Conservation (phyloP, 148 eudicot species). For the Rhododendron henanense region DNA sequence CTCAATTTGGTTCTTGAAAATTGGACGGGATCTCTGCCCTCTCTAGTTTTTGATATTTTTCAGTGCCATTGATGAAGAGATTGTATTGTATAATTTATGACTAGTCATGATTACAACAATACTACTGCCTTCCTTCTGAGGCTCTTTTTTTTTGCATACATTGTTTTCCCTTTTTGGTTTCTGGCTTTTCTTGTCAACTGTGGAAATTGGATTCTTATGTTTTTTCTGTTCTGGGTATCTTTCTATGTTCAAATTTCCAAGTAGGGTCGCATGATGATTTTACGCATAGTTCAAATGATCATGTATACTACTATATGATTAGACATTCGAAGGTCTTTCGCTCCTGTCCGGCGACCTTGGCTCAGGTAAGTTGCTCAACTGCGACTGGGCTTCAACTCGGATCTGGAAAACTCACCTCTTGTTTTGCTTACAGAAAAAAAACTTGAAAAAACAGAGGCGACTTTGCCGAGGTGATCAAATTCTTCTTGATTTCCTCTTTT, state of each 20-base stretch:
- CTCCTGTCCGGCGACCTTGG: too few species aligned
- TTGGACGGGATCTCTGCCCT: not conserved
- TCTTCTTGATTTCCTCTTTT: conserved; percentile 31
- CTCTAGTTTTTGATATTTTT: not conserved
- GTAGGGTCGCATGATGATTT: not conserved
- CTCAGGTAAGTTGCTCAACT: too few species aligned
- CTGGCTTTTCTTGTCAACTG: not conserved
- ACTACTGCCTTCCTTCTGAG: conserved; percentile 53
- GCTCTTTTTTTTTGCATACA: not conserved
- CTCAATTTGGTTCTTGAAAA: not conserved
- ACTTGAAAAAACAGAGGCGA: too few species aligned
- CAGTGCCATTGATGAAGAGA: conserved; percentile 25
- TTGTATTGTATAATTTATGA: conserved; percentile 20
- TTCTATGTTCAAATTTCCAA: not conserved
- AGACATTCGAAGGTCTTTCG: too few species aligned
- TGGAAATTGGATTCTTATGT: not conserved
- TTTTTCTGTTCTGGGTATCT: not conserved
- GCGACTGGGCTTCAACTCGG: too few species aligned
- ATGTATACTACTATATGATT: too few species aligned
- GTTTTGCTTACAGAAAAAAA: too few species aligned
- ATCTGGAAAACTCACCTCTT: too few species aligned
- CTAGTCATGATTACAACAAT: not conserved
- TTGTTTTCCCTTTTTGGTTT: not conserved
- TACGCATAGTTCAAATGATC: too few species aligned
- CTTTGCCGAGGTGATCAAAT: conserved; percentile 28